phyloP scores from a whole-genome alignment of 2,329 filamentous ascomycete genomes.

The Lasiodiplodia theobromae region DNA sequence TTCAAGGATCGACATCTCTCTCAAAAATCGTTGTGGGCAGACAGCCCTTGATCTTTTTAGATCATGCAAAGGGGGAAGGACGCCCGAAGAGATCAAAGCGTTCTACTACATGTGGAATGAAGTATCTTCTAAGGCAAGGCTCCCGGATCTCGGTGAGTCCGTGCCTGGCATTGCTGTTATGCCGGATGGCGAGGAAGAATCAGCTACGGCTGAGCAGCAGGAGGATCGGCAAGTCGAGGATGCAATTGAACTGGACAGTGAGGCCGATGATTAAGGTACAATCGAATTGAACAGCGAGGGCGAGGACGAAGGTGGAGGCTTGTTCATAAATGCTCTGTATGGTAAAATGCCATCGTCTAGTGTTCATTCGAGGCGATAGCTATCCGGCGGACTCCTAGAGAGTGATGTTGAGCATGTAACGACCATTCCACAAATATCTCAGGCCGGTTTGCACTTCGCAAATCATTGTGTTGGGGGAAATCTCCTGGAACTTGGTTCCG shows the following conservation, averaged over 20 bases:
- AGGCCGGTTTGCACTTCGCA: too few relatives aligned
- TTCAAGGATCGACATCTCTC: conserved; percentile 5
- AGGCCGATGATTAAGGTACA: neutral
- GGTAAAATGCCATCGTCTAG: neutral
- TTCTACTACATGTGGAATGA: conserved; percentile 4
- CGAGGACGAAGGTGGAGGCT: neutral
- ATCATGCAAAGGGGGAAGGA: neutral
- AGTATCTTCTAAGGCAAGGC: neutral
- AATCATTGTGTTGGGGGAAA: neutral
- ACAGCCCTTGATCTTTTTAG: neutral
- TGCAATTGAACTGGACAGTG: neutral
- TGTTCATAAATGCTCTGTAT: neutral
- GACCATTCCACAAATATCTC: neutral
- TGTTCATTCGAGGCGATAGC: too few relatives aligned
- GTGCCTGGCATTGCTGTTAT: neutral
- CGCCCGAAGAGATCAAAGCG: neutral
- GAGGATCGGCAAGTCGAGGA: neutral
- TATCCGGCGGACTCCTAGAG: too few relatives aligned
- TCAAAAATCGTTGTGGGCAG: neutral
- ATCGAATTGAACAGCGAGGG: neutral
- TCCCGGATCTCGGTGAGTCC: neutral
- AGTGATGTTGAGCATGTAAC: too few relatives aligned
- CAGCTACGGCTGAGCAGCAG: neutral
- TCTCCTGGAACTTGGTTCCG: neutral
- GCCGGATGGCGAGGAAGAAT: neutral